These are phyloP conservation scores for Purpureocillium lavendulum DNA, from an alignment of 2,329 filamentous ascomycete species.

Conservation along the genomic window DNA sequence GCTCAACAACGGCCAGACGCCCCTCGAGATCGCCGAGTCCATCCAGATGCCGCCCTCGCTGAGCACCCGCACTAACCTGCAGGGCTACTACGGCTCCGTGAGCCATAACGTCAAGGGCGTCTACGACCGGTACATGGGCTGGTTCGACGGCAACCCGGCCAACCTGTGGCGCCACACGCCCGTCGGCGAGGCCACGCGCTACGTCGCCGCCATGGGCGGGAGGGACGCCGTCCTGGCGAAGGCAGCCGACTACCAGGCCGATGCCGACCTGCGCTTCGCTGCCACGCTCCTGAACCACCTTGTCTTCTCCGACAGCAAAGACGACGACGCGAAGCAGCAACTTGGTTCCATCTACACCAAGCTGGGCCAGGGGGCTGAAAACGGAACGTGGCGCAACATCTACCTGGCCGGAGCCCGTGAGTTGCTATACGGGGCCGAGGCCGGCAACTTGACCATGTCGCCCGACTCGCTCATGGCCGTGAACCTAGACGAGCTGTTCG, in stretches of 20 bases:
- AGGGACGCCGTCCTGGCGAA: slow-evolving; percentile 17
- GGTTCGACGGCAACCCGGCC: slow-evolving; percentile 14
- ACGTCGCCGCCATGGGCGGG: slow-evolving; percentile 28
- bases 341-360: slow-evolving; percentile 22
- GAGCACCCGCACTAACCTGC: slow-evolving; percentile 12
- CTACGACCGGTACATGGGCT: slow-evolving; percentile 13
- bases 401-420: slow-evolving; percentile 22
- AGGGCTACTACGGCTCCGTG: slow-evolving; percentile 26
- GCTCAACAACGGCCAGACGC: slow-evolving; percentile 26
- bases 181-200: slow-evolving; percentile 20
- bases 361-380: slow-evolving; percentile 27
- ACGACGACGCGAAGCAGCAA: slow-evolving; percentile 8
- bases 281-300: slow-evolving; percentile 27
- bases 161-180: slow-evolving; percentile 3
- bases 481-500: not conserved
- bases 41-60: slow-evolving; percentile 23
- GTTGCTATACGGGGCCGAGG: slow-evolving; percentile 7
- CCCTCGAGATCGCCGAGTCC: slow-evolving; percentile 29
- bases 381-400: slow-evolving; percentile 31
- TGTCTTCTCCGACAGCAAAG: slow-evolving; percentile 17
- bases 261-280: slow-evolving; percentile 27
- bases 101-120: slow-evolving; percentile 27
- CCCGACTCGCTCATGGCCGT: not conserved
- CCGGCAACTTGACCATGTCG: too few relatives aligned
- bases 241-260: slow-evolving; percentile 17